Conservation (phyloP, 2,329 filamentous ascomycete species). For the Leptographium lundbergii region DNA sequence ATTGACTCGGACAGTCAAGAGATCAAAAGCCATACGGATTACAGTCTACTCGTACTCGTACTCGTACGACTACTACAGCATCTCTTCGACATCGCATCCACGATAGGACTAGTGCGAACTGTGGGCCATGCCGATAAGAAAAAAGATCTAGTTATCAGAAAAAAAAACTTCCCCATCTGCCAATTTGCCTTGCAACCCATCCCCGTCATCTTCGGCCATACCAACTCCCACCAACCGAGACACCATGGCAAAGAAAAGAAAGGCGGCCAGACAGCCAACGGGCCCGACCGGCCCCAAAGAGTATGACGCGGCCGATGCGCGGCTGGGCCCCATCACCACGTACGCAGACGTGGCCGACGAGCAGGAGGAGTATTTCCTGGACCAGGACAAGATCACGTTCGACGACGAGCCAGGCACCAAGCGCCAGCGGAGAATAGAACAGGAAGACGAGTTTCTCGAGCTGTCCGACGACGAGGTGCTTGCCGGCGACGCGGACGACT, state of each 20-base stretch:
- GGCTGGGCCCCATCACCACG: conserved; percentile 44
- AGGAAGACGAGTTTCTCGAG: conserved; percentile 45
- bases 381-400: conserved; percentile 74
- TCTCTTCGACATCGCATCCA: background rate
- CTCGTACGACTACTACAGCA: no score
- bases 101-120: background rate
- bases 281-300: conserved; percentile 40
- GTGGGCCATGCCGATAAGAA: background rate
- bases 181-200: background rate
- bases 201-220: background rate
- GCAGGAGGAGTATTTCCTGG: conserved; percentile 84
- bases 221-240: background rate
- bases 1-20: no score
- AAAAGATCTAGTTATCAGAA: background rate
- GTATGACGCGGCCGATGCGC: conserved; percentile 43
- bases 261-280: conserved; percentile 41
- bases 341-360: conserved; percentile 85
- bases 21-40: no score
- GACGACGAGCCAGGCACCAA: conserved; percentile 73
- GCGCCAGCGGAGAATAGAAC: conserved; percentile 52
- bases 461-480: conserved; percentile 49
- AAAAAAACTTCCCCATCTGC: background rate
- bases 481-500: conserved; percentile 13
- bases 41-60: no score
- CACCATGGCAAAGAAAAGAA: conserved; percentile 56